Conservation (phyloP, 768 basidiomycete species). For the Bullera alba region DNA sequence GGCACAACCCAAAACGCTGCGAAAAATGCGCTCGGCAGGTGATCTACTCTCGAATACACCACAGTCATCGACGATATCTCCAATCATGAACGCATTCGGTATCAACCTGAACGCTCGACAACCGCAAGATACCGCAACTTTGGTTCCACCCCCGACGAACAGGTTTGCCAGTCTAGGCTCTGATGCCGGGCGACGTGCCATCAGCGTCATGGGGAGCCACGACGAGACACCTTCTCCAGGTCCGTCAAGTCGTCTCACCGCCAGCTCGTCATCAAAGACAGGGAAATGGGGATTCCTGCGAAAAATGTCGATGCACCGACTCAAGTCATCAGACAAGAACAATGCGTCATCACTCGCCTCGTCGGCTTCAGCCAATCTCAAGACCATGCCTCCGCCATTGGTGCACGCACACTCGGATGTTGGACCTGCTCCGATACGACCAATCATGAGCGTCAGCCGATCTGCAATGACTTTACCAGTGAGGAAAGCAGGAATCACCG, state of each 20-base stretch:
- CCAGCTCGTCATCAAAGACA: slow-evolving; percentile 48
- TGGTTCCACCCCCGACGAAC: slow-evolving; percentile 1
- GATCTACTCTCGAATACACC: slow-evolving; percentile 9
- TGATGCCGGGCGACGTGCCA: slow-evolving; percentile 6
- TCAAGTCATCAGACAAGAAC: slow-evolving; percentile 50
- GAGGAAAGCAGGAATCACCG: neutral
- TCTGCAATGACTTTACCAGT: slow-evolving; percentile 36
- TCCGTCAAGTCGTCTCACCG: neutral
- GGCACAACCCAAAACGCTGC: neutral
- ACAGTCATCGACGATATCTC: neutral
- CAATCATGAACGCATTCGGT: neutral
- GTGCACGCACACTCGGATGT: slow-evolving; percentile 24
- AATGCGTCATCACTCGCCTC: slow-evolving; percentile 17
- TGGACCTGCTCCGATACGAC: slow-evolving; percentile 24
- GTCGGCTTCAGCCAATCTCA: slow-evolving; percentile 27
- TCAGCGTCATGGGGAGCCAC: slow-evolving; percentile 24
- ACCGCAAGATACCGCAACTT: neutral
- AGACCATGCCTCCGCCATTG: slow-evolving; percentile 22
- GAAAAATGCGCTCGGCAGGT: slow-evolving; percentile 39
- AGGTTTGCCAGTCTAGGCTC: slow-evolving; percentile 21
- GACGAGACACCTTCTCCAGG: slow-evolving; percentile 2
- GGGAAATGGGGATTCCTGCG: slow-evolving; percentile 92
- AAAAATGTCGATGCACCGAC: slow-evolving; percentile 97
- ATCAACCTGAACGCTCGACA: neutral
- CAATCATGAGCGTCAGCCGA: slow-evolving; percentile 10